Base-by-base conservation (phyloP, 768 basidiomycete species). In the Glaciozyma antarctica region DNA sequence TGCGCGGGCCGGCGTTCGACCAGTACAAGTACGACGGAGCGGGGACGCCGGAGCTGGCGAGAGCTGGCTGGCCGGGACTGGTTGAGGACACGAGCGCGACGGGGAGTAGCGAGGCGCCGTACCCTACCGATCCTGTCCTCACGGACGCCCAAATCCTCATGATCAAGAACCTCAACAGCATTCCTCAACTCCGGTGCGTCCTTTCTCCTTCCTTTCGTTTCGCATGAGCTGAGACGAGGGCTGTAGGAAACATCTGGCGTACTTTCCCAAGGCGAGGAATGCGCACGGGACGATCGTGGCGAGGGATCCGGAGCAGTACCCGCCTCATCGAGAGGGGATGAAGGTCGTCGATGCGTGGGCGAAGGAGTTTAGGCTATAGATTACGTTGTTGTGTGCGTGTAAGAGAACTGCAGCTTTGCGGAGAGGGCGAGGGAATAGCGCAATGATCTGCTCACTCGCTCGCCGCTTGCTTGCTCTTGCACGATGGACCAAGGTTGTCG, bases 291-390 rank as follows among this genome's bases (percentile, higher is more conserved):
- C 51, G 21, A 68, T 71, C 17, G 60, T 65, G 9, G 43, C 66
- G 30, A n/a, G 70, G 17, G 61, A 56, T 21, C 62, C 62, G 5
- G 7, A 10, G n/a, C n/a, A n/a, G 13, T 63, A 38, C 12, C 38
- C 49, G 2, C 30, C 55, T 8, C 55, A 60, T 19, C 51, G 30
- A 13, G 52, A 61, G 28, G 70, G 70, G 1, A 47, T 9, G 19
- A 61, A 65, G 56, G 53, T 71, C 9, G 59, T 71, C n/a, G 66
- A 67, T 17, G n/a, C 22, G 5, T 71, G 70, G 70, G 66, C 66
- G 45, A 60, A 49, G 26, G 47, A 62, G 32, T 66, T 65, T 24
- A 7, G n/a, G 38, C 45, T 58, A n/a, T 67, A 34, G 43, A 57
- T 41, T 41, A 7, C 7, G 38, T 12, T 41, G 38, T 41, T 41